A percentile compares a stretch with the other conserved stretches of the same genome.
Evolutionary conservation across 352 stramenopile species (phyloP).

Genomic region (Elongisporangium senticosum): DNA sequence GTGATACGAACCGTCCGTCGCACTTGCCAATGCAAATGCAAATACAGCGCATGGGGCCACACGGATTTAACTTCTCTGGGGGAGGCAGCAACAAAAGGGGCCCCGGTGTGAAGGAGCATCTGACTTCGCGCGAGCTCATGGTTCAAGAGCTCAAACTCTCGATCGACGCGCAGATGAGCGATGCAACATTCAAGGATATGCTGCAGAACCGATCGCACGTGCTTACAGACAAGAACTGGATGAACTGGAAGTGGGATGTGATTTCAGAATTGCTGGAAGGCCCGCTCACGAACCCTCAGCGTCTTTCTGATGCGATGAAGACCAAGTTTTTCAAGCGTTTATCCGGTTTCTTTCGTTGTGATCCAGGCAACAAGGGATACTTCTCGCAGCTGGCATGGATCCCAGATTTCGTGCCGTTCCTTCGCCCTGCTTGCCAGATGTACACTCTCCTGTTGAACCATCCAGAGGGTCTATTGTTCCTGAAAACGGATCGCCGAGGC

Average conservation of each 20-base stretch:
- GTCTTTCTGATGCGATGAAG: constrained; percentile 87
- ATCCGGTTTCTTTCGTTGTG: constrained; percentile 87
- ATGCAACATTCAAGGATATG: constrained; percentile 87
- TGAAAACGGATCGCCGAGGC: constrained; percentile 82
- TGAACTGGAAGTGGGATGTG: constrained; percentile 90
- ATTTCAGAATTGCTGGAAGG: constrained; percentile 87
- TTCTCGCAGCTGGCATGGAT: constrained; percentile 88
- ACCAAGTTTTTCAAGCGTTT: constrained; percentile 92
- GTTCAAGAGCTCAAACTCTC: constrained; percentile 84
- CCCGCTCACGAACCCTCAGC: constrained; percentile 77
- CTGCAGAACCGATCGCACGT: constrained; percentile 82
- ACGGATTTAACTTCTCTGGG: neutral
- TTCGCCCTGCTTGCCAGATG: constrained; percentile 85
- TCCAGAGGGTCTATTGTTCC: constrained; percentile 77
- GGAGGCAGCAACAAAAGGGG: neutral
- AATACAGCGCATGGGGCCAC: constrained; percentile 6
- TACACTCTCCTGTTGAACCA: constrained; percentile 86
- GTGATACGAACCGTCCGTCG: constrained; percentile 81
- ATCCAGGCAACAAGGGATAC: constrained; percentile 86
- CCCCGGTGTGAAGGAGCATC: constrained; percentile 40
- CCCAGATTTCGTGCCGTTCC: constrained; percentile 84
- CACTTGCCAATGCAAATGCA: constrained; percentile 25
- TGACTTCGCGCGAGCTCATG: constrained; percentile 82
- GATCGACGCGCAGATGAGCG: constrained; percentile 85
- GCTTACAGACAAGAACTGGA: constrained; percentile 87